Conservation (phyloP, 768 basidiomycete genomes). For the Rickenella mellea region DNA sequence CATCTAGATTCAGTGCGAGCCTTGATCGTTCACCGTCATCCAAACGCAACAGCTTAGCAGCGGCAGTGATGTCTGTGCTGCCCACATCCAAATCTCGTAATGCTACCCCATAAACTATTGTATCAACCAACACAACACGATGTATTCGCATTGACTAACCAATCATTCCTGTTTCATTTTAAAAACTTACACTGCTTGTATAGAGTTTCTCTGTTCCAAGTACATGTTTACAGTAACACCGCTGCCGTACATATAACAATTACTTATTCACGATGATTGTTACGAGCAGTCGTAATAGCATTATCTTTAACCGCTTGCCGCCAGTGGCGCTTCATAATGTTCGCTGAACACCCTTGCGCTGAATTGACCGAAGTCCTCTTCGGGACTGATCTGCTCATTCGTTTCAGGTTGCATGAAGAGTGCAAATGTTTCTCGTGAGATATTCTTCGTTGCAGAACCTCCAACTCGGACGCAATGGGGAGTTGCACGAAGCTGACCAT, state of each 20-base stretch:
- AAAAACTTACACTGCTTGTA: not conserved
- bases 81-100: too few species aligned
- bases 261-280: too few species aligned
- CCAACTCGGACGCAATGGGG: slow-evolving; percentile 90
- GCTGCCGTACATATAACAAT: not conserved
- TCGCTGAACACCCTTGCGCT: slow-evolving; percentile 69
- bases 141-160: too few species aligned
- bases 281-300: not conserved
- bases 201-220: not conserved
- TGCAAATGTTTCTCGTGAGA: slow-evolving; percentile 83
- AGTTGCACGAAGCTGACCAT: slow-evolving; percentile 73
- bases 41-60: slow-evolving; percentile 56
- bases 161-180: not conserved
- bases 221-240: not conserved
- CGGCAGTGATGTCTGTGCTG: slow-evolving; percentile 52
- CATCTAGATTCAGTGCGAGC: slow-evolving; percentile 26
- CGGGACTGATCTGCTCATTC: slow-evolving; percentile 56
- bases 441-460: slow-evolving; percentile 30
- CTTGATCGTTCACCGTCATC: slow-evolving; percentile 14
- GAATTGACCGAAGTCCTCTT: slow-evolving; percentile 83
- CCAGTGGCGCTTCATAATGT: slow-evolving; percentile 40
- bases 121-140: too few species aligned
- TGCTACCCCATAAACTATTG: too few species aligned
- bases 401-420: slow-evolving; percentile 87
- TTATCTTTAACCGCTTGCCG: not conserved